Evolutionary conservation across 2,329 filamentous ascomycete species (phyloP), one percentile per base, ranked within the genome.

Genomic region (Amesomyces nigricolor): DNA sequence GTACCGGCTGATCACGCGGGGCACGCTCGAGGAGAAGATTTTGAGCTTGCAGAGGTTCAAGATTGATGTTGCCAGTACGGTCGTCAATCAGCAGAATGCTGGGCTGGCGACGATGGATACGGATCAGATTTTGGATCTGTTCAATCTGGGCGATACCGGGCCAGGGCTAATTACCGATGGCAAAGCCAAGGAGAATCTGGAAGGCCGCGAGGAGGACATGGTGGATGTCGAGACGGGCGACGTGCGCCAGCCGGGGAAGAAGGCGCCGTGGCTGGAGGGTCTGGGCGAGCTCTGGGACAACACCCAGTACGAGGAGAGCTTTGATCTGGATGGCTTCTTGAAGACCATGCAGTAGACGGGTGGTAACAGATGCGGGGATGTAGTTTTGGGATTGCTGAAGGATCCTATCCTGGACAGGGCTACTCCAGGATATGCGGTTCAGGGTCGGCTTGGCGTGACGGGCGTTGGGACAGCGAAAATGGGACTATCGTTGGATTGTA

Each of bases 11-110:
- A 94, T 99, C 66, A 99, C 94, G 5, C 83, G 94, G 63, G 94
- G 94, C 60, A 99, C 95, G 2, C 75, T 99, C 47, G 94, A 99
- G 72, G 94, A 99, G 77, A 99, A 99, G 82, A 99, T 99, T 67
- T 76, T 99, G 66, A 95, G 88, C 68, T 85, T 99, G 54, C 94
- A 99, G 82, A 87, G 94, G 50, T 99, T 99, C 85, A 99, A 99
- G 78, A 96, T 99, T 66, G 94, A 99, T 71, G 91, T 99, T 17
- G 95, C 94, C 42, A 95, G 88, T 50, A 99, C 95, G 0, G 94
- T 99, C 5, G 95, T 99, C 62, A 99, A 99, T 70, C 94, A 99
- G 73, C 94, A 99, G 74, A 99, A 99, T 65, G 92, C 94, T 1
- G 94, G 94, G 1, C 75, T 99, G 1, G 87, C 78, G 48, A 95